Percentiles rank a stretch among this genome's conserved stretches.
Evolutionary conservation across 768 basidiomycete species (phyloP).

Genomic region (Stropharia rugosoannulata): DNA sequence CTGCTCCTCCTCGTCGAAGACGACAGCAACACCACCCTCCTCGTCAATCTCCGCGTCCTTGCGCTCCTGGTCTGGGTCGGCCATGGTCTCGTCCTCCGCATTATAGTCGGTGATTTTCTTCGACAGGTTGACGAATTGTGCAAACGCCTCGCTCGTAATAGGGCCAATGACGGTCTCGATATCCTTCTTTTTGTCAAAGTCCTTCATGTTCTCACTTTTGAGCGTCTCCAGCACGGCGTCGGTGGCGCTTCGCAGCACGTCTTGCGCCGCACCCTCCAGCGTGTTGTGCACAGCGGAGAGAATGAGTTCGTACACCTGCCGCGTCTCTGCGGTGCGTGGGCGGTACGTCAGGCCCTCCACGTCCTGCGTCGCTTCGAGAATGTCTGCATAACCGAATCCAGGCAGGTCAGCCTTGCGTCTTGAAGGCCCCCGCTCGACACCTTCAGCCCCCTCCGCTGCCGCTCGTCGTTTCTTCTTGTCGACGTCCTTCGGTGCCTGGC

Average conservation of each 20-base stretch:
- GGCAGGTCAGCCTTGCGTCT: slow-evolving; percentile 64
- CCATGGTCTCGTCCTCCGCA: slow-evolving; percentile 78
- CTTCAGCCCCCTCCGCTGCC: slow-evolving; percentile 49
- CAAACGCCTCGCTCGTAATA: slow-evolving; percentile 72
- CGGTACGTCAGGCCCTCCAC: slow-evolving; percentile 92
- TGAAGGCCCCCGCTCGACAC: slow-evolving; percentile 50
- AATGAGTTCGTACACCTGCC: slow-evolving; percentile 92
- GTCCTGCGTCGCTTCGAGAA: slow-evolving; percentile 91
- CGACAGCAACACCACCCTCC: slow-evolving; percentile 95
- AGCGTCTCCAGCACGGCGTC: slow-evolving; percentile 86
- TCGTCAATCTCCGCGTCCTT: slow-evolving; percentile 93
- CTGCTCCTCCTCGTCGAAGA: slow-evolving; percentile 96
- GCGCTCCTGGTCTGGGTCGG: slow-evolving; percentile 76
- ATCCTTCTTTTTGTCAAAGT: slow-evolving; percentile 97
- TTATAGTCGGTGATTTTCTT: slow-evolving; percentile 98
- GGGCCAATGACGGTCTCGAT: slow-evolving; percentile 74
- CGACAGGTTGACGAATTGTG: slow-evolving; percentile 76
- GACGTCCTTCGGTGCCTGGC: slow-evolving; percentile 82
- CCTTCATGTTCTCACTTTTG: slow-evolving; percentile 87
- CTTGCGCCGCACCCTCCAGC: slow-evolving; percentile 94
- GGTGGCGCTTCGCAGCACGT: slow-evolving; percentile 94
- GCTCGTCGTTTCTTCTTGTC: slow-evolving; percentile 95
- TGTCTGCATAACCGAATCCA: slow-evolving; percentile 83
- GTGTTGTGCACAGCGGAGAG: slow-evolving; percentile 77
- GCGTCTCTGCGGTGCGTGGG: slow-evolving; percentile 91